Percentiles rank a stretch among this genome's conserved stretches.
These are phyloP conservation scores for Blastomyces parvus DNA, from an alignment of 2,329 filamentous ascomycete genomes.

Conservation along the genomic window DNA sequence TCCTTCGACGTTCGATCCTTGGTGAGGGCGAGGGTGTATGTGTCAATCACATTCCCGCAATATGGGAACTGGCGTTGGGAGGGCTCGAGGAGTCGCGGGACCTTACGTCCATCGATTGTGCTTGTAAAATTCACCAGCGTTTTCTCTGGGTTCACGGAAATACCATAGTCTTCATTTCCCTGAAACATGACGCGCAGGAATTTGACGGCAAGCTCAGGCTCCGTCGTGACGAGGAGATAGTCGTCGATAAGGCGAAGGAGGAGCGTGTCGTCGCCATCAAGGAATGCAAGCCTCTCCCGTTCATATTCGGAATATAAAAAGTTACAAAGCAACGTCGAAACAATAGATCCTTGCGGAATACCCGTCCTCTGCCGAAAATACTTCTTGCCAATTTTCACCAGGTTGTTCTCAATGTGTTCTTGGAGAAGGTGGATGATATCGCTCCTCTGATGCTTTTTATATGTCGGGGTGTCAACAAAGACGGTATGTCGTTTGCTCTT, in stretches of 20 bases:
- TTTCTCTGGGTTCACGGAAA: constrained; percentile 66
- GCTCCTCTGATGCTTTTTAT: constrained; percentile 47
- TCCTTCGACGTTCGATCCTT: constrained; percentile 52
- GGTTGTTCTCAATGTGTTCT: constrained; percentile 73
- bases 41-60: constrained; percentile 72
- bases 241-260: constrained; percentile 83
- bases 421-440: constrained; percentile 60
- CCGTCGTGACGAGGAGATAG: constrained; percentile 76
- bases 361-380: constrained; percentile 80
- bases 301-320: constrained; percentile 94
- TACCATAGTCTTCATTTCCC: constrained; percentile 70
- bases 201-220: constrained; percentile 53
- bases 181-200: constrained; percentile 75
- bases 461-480: constrained; percentile 61
- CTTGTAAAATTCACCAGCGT: constrained; percentile 76
- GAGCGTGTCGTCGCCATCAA: constrained; percentile 45
- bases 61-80: constrained; percentile 59
- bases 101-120: constrained; percentile 43
- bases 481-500: constrained; percentile 50
- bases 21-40: constrained; percentile 60
- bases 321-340: constrained; percentile 83
- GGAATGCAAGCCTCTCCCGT: constrained; percentile 56
- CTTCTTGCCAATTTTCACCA: constrained; percentile 80
- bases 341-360: constrained; percentile 84
- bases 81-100: constrained; percentile 42